A percentile compares a stretch with the other conserved stretches of the same genome.
phyloP scores from a whole-genome alignment of 1,139 yeast genomes.

The Kurtzmaniella quercitrusa region DNA sequence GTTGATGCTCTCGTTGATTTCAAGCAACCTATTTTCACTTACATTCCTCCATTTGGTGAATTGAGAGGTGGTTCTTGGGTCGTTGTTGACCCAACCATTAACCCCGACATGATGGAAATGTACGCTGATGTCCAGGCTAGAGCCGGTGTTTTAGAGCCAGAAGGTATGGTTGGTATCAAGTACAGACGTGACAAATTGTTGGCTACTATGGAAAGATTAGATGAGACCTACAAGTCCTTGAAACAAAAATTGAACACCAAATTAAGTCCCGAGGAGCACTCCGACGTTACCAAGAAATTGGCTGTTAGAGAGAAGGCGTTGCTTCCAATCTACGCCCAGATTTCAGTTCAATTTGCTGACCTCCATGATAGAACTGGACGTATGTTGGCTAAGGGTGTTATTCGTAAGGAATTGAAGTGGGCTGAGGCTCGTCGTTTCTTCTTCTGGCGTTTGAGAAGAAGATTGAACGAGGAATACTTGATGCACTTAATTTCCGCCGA shows the following conservation, averaged over 20 bases:
- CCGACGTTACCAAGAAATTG: slow-evolving; percentile 60
- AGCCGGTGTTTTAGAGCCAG: slow-evolving; percentile 98
- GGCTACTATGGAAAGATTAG: slow-evolving; percentile 87
- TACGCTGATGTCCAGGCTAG: slow-evolving; percentile 96
- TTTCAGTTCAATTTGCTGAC: slow-evolving; percentile 95
- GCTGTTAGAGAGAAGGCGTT: slow-evolving; percentile 74
- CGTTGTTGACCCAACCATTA: slow-evolving; percentile 97
- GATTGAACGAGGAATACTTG: slow-evolving; percentile 88
- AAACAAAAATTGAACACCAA: slow-evolving; percentile 54
- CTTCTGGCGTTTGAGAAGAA: slow-evolving; percentile 98
- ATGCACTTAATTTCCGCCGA: slow-evolving; percentile 70
- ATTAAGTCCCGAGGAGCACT: slow-evolving; percentile 60
- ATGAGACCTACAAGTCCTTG: slow-evolving; percentile 66
- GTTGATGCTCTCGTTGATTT: slow-evolving; percentile 95
- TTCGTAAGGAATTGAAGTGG: slow-evolving; percentile 84
- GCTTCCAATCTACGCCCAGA: slow-evolving; percentile 86
- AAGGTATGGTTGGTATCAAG: slow-evolving; percentile 98
- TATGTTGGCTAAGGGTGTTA: slow-evolving; percentile 92
- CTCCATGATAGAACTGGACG: slow-evolving; percentile 96
- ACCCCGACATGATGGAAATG: slow-evolving; percentile 98
- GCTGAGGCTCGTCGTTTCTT: slow-evolving; percentile 85
- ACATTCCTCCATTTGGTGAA: slow-evolving; percentile 97
- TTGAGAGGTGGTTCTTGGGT: slow-evolving; percentile 99
- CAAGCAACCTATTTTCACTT: slow-evolving; percentile 94
- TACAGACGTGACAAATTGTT: slow-evolving; percentile 89